Conservation (phyloP, 2,329 filamentous ascomycete genomes). For the Epichloe typhina region DNA sequence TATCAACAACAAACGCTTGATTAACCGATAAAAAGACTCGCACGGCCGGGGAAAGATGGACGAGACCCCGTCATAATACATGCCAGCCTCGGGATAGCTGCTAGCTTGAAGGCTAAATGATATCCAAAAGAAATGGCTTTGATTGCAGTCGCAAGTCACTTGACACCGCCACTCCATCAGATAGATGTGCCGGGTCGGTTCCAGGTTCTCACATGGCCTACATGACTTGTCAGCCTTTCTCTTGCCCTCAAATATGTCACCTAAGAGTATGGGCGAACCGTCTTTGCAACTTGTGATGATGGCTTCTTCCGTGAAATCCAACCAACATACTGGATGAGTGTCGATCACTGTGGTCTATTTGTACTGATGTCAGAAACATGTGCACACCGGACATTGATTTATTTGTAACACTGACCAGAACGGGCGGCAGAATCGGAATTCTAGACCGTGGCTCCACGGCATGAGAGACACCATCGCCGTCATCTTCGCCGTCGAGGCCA, state of each 20-base stretch:
- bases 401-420: conserved; percentile 52
- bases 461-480: conserved; percentile 51
- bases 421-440: conserved; percentile 78
- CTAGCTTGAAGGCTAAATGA: neutral
- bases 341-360: conserved; percentile 66
- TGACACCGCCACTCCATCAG: neutral
- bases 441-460: conserved; percentile 72
- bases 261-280: conserved; percentile 42
- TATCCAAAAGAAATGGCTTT: neutral
- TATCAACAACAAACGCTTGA: neutral
- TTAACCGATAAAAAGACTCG: too few species aligned
- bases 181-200: conserved; percentile 36
- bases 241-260: neutral
- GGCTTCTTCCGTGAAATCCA: conserved; percentile 86
- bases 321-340: conserved; percentile 74
- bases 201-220: conserved; percentile 67
- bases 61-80: neutral
- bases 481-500: conserved; percentile 41
- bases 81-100: neutral
- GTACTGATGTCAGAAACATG: neutral
- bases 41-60: neutral
- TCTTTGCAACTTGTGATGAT: conserved; percentile 88
- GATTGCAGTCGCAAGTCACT: neutral
- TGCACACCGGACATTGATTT: neutral
- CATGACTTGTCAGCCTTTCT: conserved; percentile 9